Conservation (phyloP, 75 land plant genomes). For the Picea sitchensis region DNA sequence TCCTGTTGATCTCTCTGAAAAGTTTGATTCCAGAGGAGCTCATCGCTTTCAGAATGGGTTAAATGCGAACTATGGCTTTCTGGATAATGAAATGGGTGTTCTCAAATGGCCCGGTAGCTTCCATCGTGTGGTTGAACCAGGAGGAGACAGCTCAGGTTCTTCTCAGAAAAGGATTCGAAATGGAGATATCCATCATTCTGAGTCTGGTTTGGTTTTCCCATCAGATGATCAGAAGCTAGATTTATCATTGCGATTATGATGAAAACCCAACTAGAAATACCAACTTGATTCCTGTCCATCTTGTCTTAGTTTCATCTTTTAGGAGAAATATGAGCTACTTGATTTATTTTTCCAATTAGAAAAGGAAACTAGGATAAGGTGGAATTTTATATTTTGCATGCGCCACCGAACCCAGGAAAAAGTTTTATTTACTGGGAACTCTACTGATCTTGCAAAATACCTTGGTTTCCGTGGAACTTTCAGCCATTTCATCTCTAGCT, state of each 20-base stretch:
- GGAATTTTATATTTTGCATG: conserved; percentile 1
- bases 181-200: conserved; percentile 5
- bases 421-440: background rate
- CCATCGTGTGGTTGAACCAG: background rate
- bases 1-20: background rate
- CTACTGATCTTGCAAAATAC: background rate
- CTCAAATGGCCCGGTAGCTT: conserved; percentile 12
- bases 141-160: background rate
- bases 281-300: background rate
- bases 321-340: background rate
- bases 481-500: background rate
- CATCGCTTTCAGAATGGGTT: background rate
- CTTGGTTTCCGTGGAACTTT: background rate
- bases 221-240: conserved; percentile 17
- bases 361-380: background rate
- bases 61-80: background rate
- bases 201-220: background rate
- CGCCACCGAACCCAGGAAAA: background rate
- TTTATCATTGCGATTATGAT: conserved; percentile 11
- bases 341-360: background rate
- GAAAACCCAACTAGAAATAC: background rate
- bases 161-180: conserved; percentile 3
- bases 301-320: background rate
- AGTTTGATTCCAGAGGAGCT: background rate
- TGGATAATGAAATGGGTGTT: conserved; percentile 9